Percentiles rank a stretch among this genome's conserved stretches.
Evolutionary conservation across 106 monocot genomes (phyloP).

Genomic region (Platanthera zijinensis): DNA sequence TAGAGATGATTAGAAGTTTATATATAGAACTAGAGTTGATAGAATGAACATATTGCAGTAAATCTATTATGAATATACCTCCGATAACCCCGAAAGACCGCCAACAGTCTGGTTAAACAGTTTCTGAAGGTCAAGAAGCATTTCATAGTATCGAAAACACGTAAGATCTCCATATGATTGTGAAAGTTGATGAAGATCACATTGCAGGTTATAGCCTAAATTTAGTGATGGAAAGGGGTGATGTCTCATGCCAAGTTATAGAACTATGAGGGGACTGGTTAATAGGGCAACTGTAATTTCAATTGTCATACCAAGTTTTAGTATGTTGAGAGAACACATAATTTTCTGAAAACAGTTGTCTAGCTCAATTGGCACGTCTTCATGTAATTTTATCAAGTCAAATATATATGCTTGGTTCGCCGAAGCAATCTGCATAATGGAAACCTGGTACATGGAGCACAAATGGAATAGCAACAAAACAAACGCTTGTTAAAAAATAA

Average conservation of each 20-base stretch:
- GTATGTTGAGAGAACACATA: slow-evolving; percentile 62
- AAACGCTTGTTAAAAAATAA: not conserved
- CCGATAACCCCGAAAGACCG: slow-evolving; percentile 75
- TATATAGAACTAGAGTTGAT: not conserved
- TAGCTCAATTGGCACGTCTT: slow-evolving; percentile 45
- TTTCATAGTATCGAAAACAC: slow-evolving; percentile 81
- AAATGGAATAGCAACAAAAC: slow-evolving; percentile 1
- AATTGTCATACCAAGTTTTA: slow-evolving; percentile 71
- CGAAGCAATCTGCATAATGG: slow-evolving; percentile 96
- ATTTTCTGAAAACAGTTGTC: slow-evolving; percentile 74
- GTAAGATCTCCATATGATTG: slow-evolving; percentile 82
- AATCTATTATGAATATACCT: slow-evolving; percentile 37
- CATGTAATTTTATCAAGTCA: slow-evolving; percentile 89
- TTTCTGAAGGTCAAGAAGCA: slow-evolving; percentile 92
- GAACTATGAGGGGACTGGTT: not conserved
- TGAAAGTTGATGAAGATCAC: slow-evolving; percentile 78
- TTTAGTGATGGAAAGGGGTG: not conserved
- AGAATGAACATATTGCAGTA: not conserved
- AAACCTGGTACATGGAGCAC: slow-evolving; percentile 41
- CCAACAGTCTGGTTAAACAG: slow-evolving; percentile 71
- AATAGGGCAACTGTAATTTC: slow-evolving; percentile 7
- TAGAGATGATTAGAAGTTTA: not conserved
- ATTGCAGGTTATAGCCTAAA: slow-evolving; percentile 94
- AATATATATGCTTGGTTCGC: slow-evolving; percentile 77
- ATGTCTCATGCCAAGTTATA: not conserved